phyloP scores from a whole-genome alignment of 306 rosid genomes.

The Canavalia ensiformis region DNA sequence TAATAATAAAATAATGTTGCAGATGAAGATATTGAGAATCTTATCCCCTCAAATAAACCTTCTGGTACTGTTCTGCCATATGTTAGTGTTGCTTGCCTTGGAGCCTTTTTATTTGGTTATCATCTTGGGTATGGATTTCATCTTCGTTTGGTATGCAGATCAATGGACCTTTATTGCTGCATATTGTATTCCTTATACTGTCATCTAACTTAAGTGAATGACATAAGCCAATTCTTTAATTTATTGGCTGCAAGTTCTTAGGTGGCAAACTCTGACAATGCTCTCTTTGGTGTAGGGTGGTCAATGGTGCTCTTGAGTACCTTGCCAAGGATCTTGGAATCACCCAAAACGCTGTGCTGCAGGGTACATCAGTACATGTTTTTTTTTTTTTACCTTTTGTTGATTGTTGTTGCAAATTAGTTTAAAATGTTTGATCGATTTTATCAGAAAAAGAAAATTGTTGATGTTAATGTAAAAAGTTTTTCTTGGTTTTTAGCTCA shows the following conservation, averaged over 20 bases:
- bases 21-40: constrained; percentile 78
- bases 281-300: constrained; percentile 75
- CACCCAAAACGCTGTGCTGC: constrained; percentile 71
- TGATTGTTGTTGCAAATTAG: constrained; percentile 4
- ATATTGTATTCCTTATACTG: background rate
- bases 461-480: constrained; percentile 5
- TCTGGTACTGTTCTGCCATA: constrained; percentile 91
- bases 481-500: background rate
- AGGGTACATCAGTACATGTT: constrained; percentile 58
- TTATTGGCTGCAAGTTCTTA: constrained; percentile 14
- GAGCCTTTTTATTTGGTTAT: constrained; percentile 93
- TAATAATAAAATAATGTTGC: constrained; percentile 46
- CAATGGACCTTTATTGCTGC: constrained; percentile 1
- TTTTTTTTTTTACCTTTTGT: background rate
- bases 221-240: background rate
- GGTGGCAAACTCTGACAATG: constrained; percentile 42
- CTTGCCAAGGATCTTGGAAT: constrained; percentile 92
- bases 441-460: constrained; percentile 7
- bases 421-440: constrained; percentile 9
- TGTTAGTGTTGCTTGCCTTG: constrained; percentile 96
- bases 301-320: constrained; percentile 94
- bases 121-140: constrained; percentile 85
- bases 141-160: constrained; percentile 13
- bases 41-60: constrained; percentile 62
- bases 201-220: background rate